Conservation (phyloP, 2,329 filamentous ascomycete genomes). For the Beauveria sp. region DNA sequence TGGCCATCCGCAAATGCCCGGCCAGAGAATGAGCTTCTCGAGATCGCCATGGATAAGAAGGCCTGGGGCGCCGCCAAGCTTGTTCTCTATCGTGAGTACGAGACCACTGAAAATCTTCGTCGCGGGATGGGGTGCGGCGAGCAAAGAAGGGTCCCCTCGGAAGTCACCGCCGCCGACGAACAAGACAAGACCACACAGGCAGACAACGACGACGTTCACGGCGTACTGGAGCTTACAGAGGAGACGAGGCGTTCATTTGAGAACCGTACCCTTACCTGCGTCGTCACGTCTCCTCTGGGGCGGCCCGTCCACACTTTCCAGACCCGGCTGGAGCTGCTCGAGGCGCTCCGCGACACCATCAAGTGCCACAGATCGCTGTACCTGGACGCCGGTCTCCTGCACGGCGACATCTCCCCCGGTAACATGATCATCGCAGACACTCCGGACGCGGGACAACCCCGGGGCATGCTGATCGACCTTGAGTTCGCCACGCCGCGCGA, state of each 20-base stretch:
- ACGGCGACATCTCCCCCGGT: conserved; percentile 15
- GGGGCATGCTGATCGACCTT: conserved; percentile 17
- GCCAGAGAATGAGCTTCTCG: neutral
- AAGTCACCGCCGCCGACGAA: neutral
- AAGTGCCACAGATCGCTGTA: conserved; percentile 16
- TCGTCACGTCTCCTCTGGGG: conserved; percentile 17
- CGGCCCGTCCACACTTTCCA: conserved; percentile 15
- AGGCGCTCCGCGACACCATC: conserved; percentile 16
- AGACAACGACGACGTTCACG: too few species aligned
- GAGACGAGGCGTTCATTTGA: conserved; percentile 13
- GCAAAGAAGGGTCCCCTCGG: neutral
- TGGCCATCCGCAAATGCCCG: neutral
- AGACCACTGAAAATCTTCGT: neutral
- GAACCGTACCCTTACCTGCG: conserved; percentile 16
- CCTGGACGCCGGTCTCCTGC: conserved; percentile 11
- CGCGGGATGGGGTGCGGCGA: neutral
- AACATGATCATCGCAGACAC: conserved; percentile 16
- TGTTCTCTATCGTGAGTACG: neutral
- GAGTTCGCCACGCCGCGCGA: conserved; percentile 14
- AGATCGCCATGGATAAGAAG: neutral
- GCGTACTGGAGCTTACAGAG: conserved; percentile 5
- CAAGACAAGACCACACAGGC: too few species aligned
- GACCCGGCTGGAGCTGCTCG: conserved; percentile 13
- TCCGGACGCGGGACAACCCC: neutral
- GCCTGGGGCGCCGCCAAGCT: neutral